These are phyloP conservation scores for Lachnellula suecica DNA, from an alignment of 2,329 filamentous ascomycete genomes.

Conservation along the genomic window DNA sequence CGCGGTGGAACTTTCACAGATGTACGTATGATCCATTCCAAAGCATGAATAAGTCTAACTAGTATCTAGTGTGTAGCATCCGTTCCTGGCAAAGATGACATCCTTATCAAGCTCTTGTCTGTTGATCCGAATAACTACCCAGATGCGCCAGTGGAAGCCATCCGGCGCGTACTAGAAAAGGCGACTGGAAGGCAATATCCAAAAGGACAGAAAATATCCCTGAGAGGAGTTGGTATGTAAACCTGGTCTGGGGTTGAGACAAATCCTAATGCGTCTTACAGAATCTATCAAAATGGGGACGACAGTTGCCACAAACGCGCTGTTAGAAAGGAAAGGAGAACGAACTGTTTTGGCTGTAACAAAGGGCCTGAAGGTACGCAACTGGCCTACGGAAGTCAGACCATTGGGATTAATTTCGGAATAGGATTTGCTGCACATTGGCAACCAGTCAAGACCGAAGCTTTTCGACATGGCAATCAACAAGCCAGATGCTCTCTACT, in stretches of 20 bases:
- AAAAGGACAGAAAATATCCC: slow-evolving; percentile 52
- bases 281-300: slow-evolving; percentile 75
- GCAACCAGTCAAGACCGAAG: slow-evolving; percentile 69
- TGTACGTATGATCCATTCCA: background rate
- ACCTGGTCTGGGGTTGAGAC: too few species aligned
- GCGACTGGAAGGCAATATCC: slow-evolving; percentile 60
- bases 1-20: slow-evolving; percentile 2
- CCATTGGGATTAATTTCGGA: background rate
- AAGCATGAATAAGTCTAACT: background rate
- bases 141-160: slow-evolving; percentile 78
- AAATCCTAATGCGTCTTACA: slow-evolving; percentile 29
- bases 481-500: slow-evolving; percentile 67
- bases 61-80: background rate
- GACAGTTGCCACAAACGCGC: slow-evolving; percentile 72
- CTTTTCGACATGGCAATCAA: slow-evolving; percentile 70
- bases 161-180: slow-evolving; percentile 60
- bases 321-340: slow-evolving; percentile 73
- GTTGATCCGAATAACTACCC: slow-evolving; percentile 89
- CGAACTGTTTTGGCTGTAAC: slow-evolving; percentile 69
- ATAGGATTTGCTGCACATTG: slow-evolving; percentile 66
- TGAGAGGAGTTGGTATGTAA: background rate
- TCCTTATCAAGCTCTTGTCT: slow-evolving; percentile 84
- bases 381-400: background rate
- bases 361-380: slow-evolving; percentile 59
- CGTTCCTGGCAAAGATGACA: slow-evolving; percentile 55